Evolutionary conservation across 2,329 filamentous ascomycete genomes (phyloP).

Genomic region (Arthrobotrys sinensis): DNA sequence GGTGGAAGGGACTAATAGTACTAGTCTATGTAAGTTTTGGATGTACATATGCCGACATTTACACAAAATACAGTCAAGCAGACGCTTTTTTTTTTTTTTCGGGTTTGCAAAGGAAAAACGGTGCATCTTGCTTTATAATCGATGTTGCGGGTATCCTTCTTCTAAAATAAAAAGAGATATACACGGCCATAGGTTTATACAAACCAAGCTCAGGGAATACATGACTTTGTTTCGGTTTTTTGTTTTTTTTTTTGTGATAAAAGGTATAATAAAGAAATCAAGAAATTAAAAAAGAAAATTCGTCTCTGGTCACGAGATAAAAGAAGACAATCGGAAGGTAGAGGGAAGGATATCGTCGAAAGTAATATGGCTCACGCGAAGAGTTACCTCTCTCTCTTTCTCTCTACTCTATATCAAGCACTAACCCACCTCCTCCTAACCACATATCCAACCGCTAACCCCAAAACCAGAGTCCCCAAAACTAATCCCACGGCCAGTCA

Average conservation of each 20-base stretch:
- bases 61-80: conserved; percentile 12
- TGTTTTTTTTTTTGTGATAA: neutral
- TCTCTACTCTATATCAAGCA: conserved; percentile 38
- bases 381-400: neutral
- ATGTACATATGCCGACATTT: conserved; percentile 36
- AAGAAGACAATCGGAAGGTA: neutral
- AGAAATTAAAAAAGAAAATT: conserved; percentile 25
- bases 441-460: conserved; percentile 48
- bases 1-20: neutral
- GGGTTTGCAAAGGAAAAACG: neutral
- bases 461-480: conserved; percentile 32
- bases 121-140: conserved; percentile 18
- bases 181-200: conserved; percentile 18
- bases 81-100: neutral
- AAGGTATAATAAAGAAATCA: neutral
- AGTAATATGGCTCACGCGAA: neutral
- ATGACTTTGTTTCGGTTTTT: conserved; percentile 1
- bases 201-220: neutral
- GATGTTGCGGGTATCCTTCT: conserved; percentile 51
- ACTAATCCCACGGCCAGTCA: conserved; percentile 58
- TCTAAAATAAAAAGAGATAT: conserved; percentile 21
- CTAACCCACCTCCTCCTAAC: conserved; percentile 48
- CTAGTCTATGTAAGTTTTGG: neutral
- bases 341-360: neutral
- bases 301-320: conserved; percentile 13